Conservation (phyloP, 495 filamentous ascomycete genomes). For the Astrothelium subdiscretum region DNA sequence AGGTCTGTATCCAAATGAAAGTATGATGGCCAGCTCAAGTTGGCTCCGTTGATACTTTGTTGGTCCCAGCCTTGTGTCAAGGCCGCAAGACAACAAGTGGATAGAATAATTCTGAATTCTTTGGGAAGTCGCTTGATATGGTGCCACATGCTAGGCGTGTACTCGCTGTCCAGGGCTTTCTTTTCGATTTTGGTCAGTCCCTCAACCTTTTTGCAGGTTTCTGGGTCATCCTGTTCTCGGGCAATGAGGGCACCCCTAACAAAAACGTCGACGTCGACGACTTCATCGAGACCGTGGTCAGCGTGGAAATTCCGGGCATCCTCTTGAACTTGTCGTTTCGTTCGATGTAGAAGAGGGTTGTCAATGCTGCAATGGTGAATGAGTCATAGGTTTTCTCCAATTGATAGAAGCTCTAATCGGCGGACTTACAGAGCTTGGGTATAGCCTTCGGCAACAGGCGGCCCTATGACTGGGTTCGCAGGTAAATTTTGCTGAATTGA, state of each 20-base stretch:
- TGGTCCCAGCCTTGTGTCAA: slow-evolving; percentile 43
- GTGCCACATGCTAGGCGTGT: slow-evolving; percentile 44
- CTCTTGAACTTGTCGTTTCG: slow-evolving; percentile 1
- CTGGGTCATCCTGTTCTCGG: slow-evolving; percentile 7
- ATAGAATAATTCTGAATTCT: slow-evolving; percentile 57
- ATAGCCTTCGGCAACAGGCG: not conserved
- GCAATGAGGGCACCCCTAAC: not conserved
- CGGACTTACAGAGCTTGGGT: not conserved
- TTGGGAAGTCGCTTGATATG: slow-evolving; percentile 34
- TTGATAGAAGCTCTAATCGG: not conserved
- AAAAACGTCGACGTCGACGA: slow-evolving; percentile 5
- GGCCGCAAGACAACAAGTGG: slow-evolving; percentile 57
- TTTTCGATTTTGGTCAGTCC: slow-evolving; percentile 32
- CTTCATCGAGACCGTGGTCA: slow-evolving; percentile 3
- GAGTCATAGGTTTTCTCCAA: not conserved
- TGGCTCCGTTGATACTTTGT: slow-evolving; percentile 35
- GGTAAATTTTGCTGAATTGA: not conserved
- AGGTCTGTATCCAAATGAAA: slow-evolving; percentile 1
- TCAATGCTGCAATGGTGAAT: not conserved
- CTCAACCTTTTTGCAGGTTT: slow-evolving; percentile 6
- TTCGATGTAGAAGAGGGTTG: slow-evolving; percentile 9
- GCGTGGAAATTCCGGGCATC: slow-evolving; percentile 1
- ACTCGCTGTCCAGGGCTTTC: slow-evolving; percentile 41
- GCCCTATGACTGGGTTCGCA: not conserved
- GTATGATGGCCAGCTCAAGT: slow-evolving; percentile 10